Evolutionary conservation across 2,329 filamentous ascomycete genomes (phyloP).

Genomic region (Neonectria ditissima): DNA sequence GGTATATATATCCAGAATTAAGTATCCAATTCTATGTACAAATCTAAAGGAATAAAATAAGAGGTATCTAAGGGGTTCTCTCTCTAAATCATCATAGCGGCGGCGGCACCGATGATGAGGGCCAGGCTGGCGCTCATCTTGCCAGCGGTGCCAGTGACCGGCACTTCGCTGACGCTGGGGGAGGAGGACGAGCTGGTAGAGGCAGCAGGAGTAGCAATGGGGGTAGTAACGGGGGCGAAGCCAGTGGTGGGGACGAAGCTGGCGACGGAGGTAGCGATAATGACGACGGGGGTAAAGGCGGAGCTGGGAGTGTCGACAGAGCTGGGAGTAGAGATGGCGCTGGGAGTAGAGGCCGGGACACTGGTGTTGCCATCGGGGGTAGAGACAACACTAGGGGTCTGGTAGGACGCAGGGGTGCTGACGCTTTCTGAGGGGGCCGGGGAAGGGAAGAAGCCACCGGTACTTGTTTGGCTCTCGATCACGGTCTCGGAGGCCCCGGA

Average conservation of each 20-base stretch:
- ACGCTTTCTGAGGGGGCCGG: slow-evolving; percentile 8
- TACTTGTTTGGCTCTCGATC: neutral
- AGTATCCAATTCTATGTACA: slow-evolving; percentile 23
- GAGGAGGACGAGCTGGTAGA: slow-evolving; percentile 12
- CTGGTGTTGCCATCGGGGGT: neutral
- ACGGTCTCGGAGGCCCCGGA: slow-evolving; percentile 4
- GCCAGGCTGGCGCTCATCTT: slow-evolving; percentile 27
- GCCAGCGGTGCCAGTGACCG: slow-evolving; percentile 23
- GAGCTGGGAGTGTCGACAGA: slow-evolving; percentile 3
- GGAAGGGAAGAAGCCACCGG: slow-evolving; percentile 9
- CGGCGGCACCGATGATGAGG: slow-evolving; percentile 21
- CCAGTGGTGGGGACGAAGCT: slow-evolving; percentile 11
- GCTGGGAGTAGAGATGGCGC: slow-evolving; percentile 5
- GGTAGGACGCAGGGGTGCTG: neutral
- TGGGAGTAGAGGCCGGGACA: slow-evolving; percentile 4
- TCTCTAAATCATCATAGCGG: slow-evolving; percentile 30
- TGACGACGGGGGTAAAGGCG: slow-evolving; percentile 12
- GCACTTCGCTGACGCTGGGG: slow-evolving; percentile 6
- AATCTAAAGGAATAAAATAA: slow-evolving; percentile 11
- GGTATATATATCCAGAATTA: slow-evolving; percentile 20
- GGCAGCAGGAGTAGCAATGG: slow-evolving; percentile 8
- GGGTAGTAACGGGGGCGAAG: slow-evolving; percentile 10
- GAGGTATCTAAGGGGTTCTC: neutral
- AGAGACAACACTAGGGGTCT: neutral
- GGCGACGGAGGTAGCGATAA: slow-evolving; percentile 1